Evolutionary conservation across 805 yeast species (phyloP).

Genomic region (Candida palmyrensis): DNA sequence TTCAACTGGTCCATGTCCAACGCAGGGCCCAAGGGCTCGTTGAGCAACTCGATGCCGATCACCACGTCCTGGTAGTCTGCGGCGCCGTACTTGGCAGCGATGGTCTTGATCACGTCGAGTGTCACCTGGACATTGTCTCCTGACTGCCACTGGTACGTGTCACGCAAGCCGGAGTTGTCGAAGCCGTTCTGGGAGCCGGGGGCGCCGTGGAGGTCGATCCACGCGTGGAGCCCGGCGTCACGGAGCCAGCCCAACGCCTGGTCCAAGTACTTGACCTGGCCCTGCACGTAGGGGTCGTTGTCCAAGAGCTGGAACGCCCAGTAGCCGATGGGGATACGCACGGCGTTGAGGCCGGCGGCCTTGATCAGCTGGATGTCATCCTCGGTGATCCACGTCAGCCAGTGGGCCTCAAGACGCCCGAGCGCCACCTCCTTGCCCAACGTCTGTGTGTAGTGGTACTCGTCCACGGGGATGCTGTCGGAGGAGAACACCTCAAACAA

Average conservation of each 20-base stretch:
- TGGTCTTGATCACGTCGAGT: conserved; percentile 45
- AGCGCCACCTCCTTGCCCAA: conserved; percentile 60
- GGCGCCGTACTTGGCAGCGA: conserved; percentile 61
- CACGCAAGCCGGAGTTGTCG: conserved; percentile 88
- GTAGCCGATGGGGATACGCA: conserved; percentile 89
- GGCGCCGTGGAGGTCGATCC: conserved; percentile 95
- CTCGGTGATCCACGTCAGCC: conserved; percentile 76
- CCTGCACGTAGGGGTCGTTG: conserved; percentile 82
- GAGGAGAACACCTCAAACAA: conserved; percentile 51
- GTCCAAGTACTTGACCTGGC: conserved; percentile 70
- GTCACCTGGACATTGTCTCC: conserved; percentile 52
- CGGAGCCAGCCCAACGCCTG: conserved; percentile 75
- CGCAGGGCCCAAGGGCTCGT: conserved; percentile 82
- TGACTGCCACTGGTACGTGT: conserved; percentile 49
- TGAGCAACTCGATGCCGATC: conserved; percentile 77
- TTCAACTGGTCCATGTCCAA: conserved; percentile 55
- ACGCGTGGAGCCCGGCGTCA: conserved; percentile 57
- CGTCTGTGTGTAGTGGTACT: conserved; percentile 57
- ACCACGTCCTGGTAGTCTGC: conserved; percentile 63
- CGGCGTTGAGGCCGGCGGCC: conserved; percentile 68
- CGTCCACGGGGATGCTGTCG: conserved; percentile 66
- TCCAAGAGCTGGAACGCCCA: conserved; percentile 74
- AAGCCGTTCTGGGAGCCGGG: conserved; percentile 96
- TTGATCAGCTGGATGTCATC: conserved; percentile 60
- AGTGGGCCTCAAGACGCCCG: conserved; percentile 56